Evolutionary conservation across 305 asterid species (phyloP), one percentile per base, ranked within the genome.

Genomic region (Plantago rigida): DNA sequence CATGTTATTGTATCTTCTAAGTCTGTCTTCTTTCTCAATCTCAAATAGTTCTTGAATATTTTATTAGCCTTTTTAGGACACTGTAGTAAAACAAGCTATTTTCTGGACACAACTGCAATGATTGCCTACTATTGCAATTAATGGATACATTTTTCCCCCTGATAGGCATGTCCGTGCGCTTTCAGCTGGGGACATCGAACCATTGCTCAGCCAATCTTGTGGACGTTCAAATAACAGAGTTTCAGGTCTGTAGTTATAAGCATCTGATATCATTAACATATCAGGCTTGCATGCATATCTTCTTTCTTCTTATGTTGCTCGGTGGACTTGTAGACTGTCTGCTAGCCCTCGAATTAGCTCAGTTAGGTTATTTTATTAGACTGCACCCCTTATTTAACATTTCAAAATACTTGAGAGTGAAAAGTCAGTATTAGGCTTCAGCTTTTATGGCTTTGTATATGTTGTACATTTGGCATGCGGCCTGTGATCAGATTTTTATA

Each of bases 1-100:
- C 99, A 93, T 68, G 97, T 84, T 66, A 79, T 89, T 60, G 76
- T 93, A 74, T 87, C 96, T 80, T 88, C 95, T 31, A 93, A 84
- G 99, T 89, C 71, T 60, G 94, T 76, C 58, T 66, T 63, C 47
- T 13, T 41, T 49, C 58, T 59, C 60, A 52, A 44, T 51, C 59
- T 69, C 65, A 17, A 52, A 52, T 64, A 66, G 19, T 68, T 47
- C 67, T 44, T 50, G 28, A 47, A 50, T 55, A 50, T 49, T 59
- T 39, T 51, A 42, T 42, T 50, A 47, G 62, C 67, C 46, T 71
- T 41, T 41, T n/a, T 44, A 47, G 11, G 45, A 29, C 67, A 34
- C 60, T 39, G 26, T 29, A 47, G 44, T 55, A 5, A 47, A 67
- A 56, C 62, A 41, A 9, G 12, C 46, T 9, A 41, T 41, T n/a